Evolutionary conservation across 352 stramenopile genomes (phyloP), one percentile per base, ranked within the genome.

Genomic region (Globisporangium apiculatum): DNA sequence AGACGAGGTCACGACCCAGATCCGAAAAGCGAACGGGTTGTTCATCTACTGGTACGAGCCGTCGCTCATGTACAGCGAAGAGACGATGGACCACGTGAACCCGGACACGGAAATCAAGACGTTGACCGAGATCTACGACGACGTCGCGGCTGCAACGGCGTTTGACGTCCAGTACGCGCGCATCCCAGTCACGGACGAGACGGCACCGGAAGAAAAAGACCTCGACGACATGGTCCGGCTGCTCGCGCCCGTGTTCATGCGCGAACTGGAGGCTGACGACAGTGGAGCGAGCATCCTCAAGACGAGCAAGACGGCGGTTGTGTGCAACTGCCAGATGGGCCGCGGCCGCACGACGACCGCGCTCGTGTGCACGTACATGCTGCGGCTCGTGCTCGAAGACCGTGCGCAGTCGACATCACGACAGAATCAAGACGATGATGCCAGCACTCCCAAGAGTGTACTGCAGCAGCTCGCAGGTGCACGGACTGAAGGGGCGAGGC

Each of bases 291-390:
- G 36, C 4, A 36, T 24, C 15, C 36, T 62, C 17, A 67, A 73
- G 17, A 69, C 69, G 47, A 52, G 57, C 35, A 80, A 75, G 61
- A 90, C 77, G 5, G 84, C 84, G 3, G 83, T 91, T 24, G 76
- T 97, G 43, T 97, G 87, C 67, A 96, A 96, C 53, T 97, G 88
- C 52, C 88, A 97, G 65, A 96, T 97, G 83, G 88, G 88, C 3
- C 79, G 87, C 17, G 88, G 87, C 5, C 73, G 87, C 15, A 96
- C 87, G 15, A 96, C 88, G 0, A 95, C 86, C 1, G 87, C 86
- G n/a, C 66, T 97, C 5, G 80, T 96, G 10, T 94, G 88, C 57
- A 81, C 86, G 3, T 92, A 88, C 58, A 91, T 95, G 83, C 69
- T 95, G n/a, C 78, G 86, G 11, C 62, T 91, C 0, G 81, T 86